Conservation (phyloP, 768 basidiomycete genomes). For the Russula emetica region DNA sequence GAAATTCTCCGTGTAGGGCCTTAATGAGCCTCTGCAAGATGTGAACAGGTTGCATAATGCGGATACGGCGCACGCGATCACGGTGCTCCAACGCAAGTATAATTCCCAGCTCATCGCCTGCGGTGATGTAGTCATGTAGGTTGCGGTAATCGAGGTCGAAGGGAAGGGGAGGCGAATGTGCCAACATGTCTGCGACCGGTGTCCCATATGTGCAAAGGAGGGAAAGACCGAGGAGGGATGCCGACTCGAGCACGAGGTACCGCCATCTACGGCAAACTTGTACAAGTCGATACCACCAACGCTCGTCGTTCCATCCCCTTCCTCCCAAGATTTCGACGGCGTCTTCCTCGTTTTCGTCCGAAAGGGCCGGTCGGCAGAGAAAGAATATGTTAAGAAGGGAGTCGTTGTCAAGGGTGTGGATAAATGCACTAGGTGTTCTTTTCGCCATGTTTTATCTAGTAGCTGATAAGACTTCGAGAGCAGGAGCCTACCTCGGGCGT, state of each 20-base stretch:
- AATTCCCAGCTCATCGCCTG: neutral
- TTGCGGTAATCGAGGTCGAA: neutral
- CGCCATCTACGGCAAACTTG: conserved; percentile 2
- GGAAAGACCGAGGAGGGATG: neutral
- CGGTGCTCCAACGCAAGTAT: neutral
- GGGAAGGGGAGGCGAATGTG: neutral
- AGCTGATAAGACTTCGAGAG: neutral
- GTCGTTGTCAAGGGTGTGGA: neutral
- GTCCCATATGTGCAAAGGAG: neutral
- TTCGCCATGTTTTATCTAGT: neutral
- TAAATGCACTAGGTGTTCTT: neutral
- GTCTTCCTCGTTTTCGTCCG: neutral
- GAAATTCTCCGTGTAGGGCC: neutral
- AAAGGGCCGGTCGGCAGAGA: neutral
- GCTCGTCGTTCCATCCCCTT: neutral
- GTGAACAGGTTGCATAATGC: neutral
- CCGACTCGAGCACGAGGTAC: neutral
- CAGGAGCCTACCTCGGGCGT: neutral
- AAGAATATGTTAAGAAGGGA: neutral
- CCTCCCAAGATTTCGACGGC: neutral
- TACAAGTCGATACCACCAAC: neutral
- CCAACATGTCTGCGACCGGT: neutral
- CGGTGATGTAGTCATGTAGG: neutral
- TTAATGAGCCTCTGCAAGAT: neutral
- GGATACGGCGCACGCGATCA: conserved; percentile 2